Evolutionary conservation across 2,329 filamentous ascomycete species (phyloP).

Genomic region (Stagonosporopsis chrysanthemi): DNA sequence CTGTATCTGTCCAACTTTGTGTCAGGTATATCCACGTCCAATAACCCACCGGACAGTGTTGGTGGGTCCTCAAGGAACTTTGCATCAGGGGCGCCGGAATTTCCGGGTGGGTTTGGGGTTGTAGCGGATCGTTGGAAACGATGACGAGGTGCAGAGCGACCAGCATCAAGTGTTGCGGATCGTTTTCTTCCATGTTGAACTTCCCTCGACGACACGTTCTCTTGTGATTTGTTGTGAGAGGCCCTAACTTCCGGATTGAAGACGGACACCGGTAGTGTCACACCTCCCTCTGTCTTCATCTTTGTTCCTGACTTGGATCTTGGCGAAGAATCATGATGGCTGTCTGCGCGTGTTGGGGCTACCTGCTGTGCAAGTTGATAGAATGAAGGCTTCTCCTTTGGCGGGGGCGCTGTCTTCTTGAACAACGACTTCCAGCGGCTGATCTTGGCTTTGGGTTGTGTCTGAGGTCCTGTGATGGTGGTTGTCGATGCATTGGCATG

Average conservation of each 20-base stretch:
- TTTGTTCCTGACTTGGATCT: constrained; percentile 12
- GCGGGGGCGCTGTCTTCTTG: constrained; percentile 39
- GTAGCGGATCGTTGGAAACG: constrained; percentile 26
- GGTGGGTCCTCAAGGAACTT: constrained; percentile 3
- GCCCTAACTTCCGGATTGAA: constrained; percentile 42
- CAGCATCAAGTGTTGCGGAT: constrained; percentile 14
- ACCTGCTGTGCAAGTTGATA: constrained; percentile 45
- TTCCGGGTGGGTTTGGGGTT: constrained; percentile 23
- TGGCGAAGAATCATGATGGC: constrained; percentile 39
- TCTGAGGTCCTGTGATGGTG: constrained; percentile 18
- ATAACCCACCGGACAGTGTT: constrained; percentile 31
- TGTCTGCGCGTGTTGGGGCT: constrained; percentile 37
- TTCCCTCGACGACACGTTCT: constrained; percentile 27
- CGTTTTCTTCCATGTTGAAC: constrained; percentile 27
- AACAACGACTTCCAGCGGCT: constrained; percentile 52
- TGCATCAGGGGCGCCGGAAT: background rate
- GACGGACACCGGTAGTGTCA: constrained; percentile 34
- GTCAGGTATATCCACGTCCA: constrained; percentile 82
- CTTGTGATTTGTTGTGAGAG: constrained; percentile 37
- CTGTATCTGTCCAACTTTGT: constrained; percentile 88
- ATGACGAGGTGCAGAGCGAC: constrained; percentile 8
- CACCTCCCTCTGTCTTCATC: constrained; percentile 25
- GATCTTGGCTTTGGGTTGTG: constrained; percentile 44
- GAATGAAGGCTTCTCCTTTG: constrained; percentile 40
- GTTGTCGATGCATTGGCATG: constrained; percentile 17